Conservation (phyloP, 2,329 filamentous ascomycete genomes). For the Cladophialophora exuberans region DNA sequence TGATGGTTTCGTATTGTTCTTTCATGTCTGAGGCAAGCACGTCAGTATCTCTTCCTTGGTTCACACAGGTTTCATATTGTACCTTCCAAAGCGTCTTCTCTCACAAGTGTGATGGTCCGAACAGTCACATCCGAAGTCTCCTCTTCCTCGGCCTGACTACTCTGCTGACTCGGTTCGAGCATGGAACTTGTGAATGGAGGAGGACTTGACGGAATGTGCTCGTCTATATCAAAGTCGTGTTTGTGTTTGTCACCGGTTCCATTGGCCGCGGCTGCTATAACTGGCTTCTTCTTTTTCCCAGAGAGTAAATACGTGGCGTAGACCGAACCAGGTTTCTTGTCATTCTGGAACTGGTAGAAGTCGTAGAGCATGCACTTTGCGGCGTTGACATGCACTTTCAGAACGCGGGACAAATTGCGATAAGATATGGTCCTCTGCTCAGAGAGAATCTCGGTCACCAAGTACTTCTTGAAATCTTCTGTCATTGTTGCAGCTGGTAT, state of each 20-base stretch:
- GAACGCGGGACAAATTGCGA: slow-evolving; percentile 76
- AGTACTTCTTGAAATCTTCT: slow-evolving; percentile 67
- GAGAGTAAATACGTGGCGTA: slow-evolving; percentile 91
- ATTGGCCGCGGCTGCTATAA: slow-evolving; percentile 19
- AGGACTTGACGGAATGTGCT: slow-evolving; percentile 64
- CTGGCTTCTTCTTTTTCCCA: slow-evolving; percentile 61
- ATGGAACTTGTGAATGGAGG: slow-evolving; percentile 57
- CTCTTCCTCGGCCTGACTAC: slow-evolving; percentile 64
- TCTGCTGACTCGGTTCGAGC: slow-evolving; percentile 30
- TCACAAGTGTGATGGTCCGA: slow-evolving; percentile 67
- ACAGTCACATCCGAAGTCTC: slow-evolving; percentile 57
- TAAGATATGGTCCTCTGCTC: slow-evolving; percentile 79
- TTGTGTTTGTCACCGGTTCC: slow-evolving; percentile 28
- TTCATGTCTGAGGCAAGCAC: slow-evolving; percentile 60
- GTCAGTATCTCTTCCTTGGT: slow-evolving; percentile 18
- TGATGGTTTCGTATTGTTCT: slow-evolving; percentile 70
- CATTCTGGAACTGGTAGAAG: slow-evolving; percentile 78
- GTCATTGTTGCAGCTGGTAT: slow-evolving; percentile 1
- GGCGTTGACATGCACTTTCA: slow-evolving; percentile 81
- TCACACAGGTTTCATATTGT: slow-evolving; percentile 30
- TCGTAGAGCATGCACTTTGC: slow-evolving; percentile 93
- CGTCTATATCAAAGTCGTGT: slow-evolving; percentile 67
- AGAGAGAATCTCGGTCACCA: slow-evolving; percentile 75
- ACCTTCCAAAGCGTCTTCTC: slow-evolving; percentile 75
- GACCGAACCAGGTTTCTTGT: slow-evolving; percentile 71